Percentiles rank a stretch among this genome's conserved stretches.
Conservation (phyloP, 139 green algal genomes). For the Tetradesmus obliquus region DNA sequence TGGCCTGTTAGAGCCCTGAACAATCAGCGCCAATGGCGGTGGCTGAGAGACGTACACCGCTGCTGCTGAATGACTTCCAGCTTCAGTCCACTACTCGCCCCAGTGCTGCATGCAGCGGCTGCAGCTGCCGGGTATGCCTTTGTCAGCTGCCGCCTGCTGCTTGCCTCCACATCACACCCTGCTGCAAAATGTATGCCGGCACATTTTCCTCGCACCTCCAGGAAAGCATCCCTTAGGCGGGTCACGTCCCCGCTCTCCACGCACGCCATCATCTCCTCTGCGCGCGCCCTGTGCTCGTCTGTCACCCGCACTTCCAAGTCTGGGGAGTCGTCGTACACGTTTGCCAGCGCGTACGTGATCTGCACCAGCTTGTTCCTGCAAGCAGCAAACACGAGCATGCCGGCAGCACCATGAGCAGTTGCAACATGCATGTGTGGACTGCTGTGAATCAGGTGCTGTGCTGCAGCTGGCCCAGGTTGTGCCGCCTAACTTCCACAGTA, state of each 20-base stretch:
- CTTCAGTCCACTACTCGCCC: not conserved
- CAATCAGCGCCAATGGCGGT: too few relatives aligned
- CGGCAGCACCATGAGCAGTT: not conserved
- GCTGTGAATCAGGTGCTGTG: too few relatives aligned
- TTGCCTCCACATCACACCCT: too few relatives aligned
- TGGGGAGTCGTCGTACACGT: conserved; percentile 44
- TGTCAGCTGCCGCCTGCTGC: too few relatives aligned
- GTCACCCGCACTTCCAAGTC: conserved; percentile 40
- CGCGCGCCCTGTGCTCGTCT: conserved; percentile 44
- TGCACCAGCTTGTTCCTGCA: conserved; percentile 51
- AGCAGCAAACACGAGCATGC: not conserved
- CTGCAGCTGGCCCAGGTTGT: too few relatives aligned
- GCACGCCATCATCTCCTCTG: conserved; percentile 43
- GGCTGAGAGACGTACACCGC: too few relatives aligned
- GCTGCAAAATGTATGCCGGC: too few relatives aligned
- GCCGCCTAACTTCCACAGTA: too few relatives aligned
- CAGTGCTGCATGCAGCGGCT: not conserved
- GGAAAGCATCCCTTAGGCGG: conserved; percentile 11
- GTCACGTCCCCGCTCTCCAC: conserved; percentile 41
- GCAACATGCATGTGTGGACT: not conserved
- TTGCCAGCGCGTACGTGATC: conserved; percentile 47
- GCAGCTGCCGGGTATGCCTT: not conserved
- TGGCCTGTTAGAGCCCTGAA: too few relatives aligned
- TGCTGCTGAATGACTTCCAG: too few relatives aligned
- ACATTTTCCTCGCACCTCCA: conserved; percentile 7